These are phyloP conservation scores for Firmiana major DNA, from an alignment of 345 rosid genomes.

Conservation along the genomic window DNA sequence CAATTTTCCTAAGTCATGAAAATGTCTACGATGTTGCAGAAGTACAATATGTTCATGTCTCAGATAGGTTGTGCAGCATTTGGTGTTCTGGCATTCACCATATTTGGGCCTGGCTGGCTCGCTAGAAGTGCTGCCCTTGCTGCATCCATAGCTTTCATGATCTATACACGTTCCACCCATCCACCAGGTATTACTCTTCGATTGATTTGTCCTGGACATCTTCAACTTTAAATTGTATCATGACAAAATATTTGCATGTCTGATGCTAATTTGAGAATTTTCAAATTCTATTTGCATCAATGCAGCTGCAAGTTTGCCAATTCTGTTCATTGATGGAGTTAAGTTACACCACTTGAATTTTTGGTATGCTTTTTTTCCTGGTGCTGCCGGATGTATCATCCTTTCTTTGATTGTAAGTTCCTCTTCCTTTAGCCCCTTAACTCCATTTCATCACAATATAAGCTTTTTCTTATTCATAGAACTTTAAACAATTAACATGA, in stretches of 20 bases:
- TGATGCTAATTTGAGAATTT: neutral
- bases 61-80: conserved; percentile 94
- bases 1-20: neutral
- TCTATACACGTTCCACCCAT: conserved; percentile 59
- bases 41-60: conserved; percentile 86
- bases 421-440: neutral
- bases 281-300: neutral
- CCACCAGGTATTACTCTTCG: conserved; percentile 63
- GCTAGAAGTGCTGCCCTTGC: conserved; percentile 76
- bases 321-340: conserved; percentile 81
- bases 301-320: conserved; percentile 87
- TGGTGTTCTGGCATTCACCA: conserved; percentile 69
- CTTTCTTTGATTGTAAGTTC: conserved; percentile 67
- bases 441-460: neutral
- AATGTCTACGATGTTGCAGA: conserved; percentile 43
- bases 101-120: conserved; percentile 84
- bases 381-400: conserved; percentile 78
- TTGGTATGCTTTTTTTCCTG: conserved; percentile 86
- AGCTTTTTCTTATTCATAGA: neutral
- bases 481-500: neutral
- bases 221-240: neutral
- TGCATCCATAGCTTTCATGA: conserved; percentile 85
- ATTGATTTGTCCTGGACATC: neutral
- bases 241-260: neutral
- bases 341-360: conserved; percentile 65